Evolutionary conservation across 139 green algal species (phyloP).

Genomic region (Chlamydomonas schloesseri): DNA sequence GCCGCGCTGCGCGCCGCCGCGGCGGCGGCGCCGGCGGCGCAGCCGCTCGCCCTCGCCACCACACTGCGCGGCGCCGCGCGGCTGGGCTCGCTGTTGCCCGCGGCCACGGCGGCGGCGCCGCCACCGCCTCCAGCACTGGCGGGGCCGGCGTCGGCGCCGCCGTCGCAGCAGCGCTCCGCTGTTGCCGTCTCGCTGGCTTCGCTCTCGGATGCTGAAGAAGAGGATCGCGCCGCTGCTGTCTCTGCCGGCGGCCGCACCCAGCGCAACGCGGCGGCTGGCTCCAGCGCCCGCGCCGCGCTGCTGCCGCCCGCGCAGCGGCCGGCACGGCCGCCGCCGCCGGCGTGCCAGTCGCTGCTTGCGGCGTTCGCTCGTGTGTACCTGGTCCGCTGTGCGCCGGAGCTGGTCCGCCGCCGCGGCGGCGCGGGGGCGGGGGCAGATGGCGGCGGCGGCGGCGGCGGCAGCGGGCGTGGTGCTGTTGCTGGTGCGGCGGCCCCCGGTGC

Average conservation of each 20-base stretch:
- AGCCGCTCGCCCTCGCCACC: conserved; percentile 34
- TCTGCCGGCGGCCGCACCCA: no score
- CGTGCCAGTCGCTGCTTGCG: conserved; percentile 17
- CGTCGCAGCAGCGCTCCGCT: neutral
- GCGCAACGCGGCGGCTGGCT: neutral
- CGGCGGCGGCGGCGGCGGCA: no score
- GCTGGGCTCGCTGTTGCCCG: neutral
- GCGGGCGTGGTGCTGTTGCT: neutral
- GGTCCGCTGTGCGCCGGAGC: neutral
- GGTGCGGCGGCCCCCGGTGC: no score
- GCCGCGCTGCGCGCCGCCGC: conserved; percentile 25
- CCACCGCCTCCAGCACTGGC: neutral
- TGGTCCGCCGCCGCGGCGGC: neutral
- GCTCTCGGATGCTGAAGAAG: no score
- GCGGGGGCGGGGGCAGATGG: no score
- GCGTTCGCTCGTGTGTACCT: conserved; percentile 25
- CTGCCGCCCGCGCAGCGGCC: neutral
- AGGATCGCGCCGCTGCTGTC: no score
- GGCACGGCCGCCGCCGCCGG: neutral
- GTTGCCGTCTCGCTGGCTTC: no score
- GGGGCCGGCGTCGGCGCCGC: neutral
- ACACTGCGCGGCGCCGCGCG: conserved; percentile 25
- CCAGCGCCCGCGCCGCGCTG: neutral
- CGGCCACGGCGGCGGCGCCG: neutral
- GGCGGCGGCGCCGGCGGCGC: neutral